Evolutionary conservation across 331 rosid genomes (phyloP), one percentile per base, ranked within the genome.

Genomic region (Rhamnella rubrinervis): DNA sequence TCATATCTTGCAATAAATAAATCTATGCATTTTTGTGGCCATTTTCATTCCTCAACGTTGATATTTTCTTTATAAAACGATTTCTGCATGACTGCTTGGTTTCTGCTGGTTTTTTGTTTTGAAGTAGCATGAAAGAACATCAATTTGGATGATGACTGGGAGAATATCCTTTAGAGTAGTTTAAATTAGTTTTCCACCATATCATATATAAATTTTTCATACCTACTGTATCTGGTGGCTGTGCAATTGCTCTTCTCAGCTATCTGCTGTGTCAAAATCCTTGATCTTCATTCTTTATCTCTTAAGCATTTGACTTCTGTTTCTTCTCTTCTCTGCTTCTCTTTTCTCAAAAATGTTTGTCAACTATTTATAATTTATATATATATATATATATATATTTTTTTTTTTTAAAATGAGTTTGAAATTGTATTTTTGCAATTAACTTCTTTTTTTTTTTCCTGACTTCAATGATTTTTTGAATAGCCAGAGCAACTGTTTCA

Each of bases 401-500:
- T n/a, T n/a, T n/a, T 6, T 49, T 64, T 64, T 25, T 9, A 47
- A 31, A 4, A 28, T 26, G 17, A 9, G 28, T 3, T 7, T 26
- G 18, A 59, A 26, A 9, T 59, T 70, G 60, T 53, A 46, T 8
- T 72, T 63, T 63, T 56, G 68, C 67, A 73, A 55, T 76, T 76
- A 59, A 74, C 52, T 44, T 21, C 6, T 68, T 20, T 40, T 79
- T 70, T 49, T 75, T 81, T 75, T 49, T 53, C 19, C 53, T 87
- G 65, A 81, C 82, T 82, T 77, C 31, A 59, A 85, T 82, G 73
- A 75, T 75, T 83, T 78, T 83, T 83, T 78, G 73, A 85, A 87
- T 82, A 93, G 98, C 98, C 98, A 77, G 98, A 93, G 92, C 95
- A 83, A 82, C 91, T 93, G 78, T 93, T 93, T 88, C 97, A 84